A percentile compares a stretch with the other conserved stretches of the same genome.
These are phyloP conservation scores for Aspergillus ibericus DNA, from an alignment of 2,329 filamentous ascomycete species.

Conservation along the genomic window DNA sequence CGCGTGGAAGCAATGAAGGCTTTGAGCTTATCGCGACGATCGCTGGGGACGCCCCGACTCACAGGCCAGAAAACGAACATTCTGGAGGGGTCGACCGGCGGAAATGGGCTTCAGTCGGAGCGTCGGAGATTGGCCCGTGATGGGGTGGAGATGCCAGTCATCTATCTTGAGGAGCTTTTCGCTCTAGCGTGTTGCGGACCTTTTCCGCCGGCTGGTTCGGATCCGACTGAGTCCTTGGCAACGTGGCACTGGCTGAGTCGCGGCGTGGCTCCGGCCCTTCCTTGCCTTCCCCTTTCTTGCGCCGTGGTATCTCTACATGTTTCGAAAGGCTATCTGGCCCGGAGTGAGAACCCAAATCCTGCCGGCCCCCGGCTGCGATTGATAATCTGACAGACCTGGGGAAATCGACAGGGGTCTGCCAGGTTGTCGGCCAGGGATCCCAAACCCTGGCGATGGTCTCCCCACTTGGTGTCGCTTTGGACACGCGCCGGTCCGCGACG, in stretches of 20 bases:
- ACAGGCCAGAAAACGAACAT: conserved; percentile 3
- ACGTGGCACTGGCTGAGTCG: background rate
- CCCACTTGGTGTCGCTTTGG: background rate
- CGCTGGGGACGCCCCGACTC: background rate
- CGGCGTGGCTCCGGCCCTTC: too few species aligned
- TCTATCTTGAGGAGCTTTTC: background rate
- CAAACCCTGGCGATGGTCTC: background rate
- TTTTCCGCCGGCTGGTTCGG: background rate
- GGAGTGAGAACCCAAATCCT: too few species aligned
- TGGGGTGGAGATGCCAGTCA: background rate
- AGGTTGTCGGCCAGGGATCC: background rate
- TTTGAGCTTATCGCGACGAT: background rate
- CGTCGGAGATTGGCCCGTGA: background rate
- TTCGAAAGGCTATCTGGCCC: too few species aligned
- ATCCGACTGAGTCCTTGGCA: background rate
- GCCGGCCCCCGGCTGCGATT: too few species aligned
- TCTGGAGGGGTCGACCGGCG: background rate
- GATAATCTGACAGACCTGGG: background rate
- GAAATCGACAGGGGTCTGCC: background rate
- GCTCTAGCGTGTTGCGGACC: background rate
- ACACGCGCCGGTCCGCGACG: background rate
- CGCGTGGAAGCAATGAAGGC: background rate
- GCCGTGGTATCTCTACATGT: too few species aligned
- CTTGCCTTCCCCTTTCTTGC: too few species aligned
- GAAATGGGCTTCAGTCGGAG: background rate